Percentiles rank a stretch among this genome's conserved stretches.
Evolutionary conservation across 2,329 filamentous ascomycete species (phyloP).

Genomic region (Immersiporthe knoxdaviesiana): DNA sequence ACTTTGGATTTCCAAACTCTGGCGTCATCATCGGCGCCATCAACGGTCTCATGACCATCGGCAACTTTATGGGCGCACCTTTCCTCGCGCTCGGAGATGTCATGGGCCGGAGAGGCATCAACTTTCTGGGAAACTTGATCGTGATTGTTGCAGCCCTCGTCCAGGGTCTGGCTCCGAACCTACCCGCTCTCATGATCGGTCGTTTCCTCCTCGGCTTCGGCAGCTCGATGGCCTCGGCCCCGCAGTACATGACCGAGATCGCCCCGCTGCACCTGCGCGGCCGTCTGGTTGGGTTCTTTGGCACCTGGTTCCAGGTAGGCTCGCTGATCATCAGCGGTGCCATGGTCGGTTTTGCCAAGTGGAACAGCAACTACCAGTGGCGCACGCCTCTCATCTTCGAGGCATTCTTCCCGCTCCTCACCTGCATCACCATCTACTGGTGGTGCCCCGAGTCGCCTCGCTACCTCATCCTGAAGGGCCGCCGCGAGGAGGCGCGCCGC

Average conservation of each 20-base stretch:
- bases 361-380: slow-evolving; percentile 44
- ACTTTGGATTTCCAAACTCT: slow-evolving; percentile 46
- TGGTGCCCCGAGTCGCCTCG: slow-evolving; percentile 42
- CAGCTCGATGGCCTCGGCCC: slow-evolving; percentile 37
- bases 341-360: slow-evolving; percentile 46
- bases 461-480: slow-evolving; percentile 41
- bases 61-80: slow-evolving; percentile 50
- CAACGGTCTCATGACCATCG: slow-evolving; percentile 53
- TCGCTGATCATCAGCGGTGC: slow-evolving; percentile 46
- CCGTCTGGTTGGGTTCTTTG: slow-evolving; percentile 51
- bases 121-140: slow-evolving; percentile 49
- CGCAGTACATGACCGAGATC: slow-evolving; percentile 38
- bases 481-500: slow-evolving; percentile 39
- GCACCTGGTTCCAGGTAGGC: slow-evolving; percentile 50
- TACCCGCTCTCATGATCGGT: slow-evolving; percentile 41
- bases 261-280: slow-evolving; percentile 41
- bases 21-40: slow-evolving; percentile 47
- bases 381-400: slow-evolving; percentile 48
- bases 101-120: slow-evolving; percentile 54
- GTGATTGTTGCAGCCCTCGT: slow-evolving; percentile 49
- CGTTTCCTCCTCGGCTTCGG: slow-evolving; percentile 42
- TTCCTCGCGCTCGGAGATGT: slow-evolving; percentile 55
- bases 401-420: slow-evolving; percentile 50
- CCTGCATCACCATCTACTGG: slow-evolving; percentile 47
- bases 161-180: slow-evolving; percentile 50